phyloP scores from a whole-genome alignment of 2,329 filamentous ascomycete species.

The Fusarium sp. region DNA sequence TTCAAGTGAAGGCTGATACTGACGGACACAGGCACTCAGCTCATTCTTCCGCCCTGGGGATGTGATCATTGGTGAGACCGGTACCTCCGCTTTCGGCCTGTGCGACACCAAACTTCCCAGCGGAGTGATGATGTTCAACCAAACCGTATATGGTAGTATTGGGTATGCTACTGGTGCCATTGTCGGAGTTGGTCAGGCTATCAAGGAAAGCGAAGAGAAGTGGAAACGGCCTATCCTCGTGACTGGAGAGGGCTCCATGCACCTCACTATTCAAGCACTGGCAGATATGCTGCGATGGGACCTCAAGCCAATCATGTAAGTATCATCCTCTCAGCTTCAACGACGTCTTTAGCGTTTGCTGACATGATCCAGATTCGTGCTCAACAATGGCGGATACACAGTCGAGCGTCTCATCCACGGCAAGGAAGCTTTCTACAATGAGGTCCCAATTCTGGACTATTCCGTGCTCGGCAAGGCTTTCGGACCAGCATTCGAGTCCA shows the following conservation, averaged over 20 bases:
- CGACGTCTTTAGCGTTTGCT: not conserved
- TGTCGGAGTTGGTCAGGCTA: not conserved
- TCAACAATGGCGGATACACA: not conserved
- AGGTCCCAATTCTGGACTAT: not conserved
- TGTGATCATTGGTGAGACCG: not conserved
- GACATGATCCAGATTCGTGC: not conserved
- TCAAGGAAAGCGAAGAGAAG: not conserved
- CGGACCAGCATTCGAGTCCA: not conserved
- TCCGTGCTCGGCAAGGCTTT: not conserved
- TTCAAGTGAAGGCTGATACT: not conserved
- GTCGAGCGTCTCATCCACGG: not conserved
- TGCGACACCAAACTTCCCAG: not conserved
- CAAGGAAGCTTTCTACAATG: not conserved
- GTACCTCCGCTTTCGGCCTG: not conserved
- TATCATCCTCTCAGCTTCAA: not conserved
- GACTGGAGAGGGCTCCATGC: not conserved
- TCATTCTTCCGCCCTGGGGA: not conserved
- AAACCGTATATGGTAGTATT: not conserved
- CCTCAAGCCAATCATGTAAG: conserved; percentile 1
- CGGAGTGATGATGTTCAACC: not conserved
- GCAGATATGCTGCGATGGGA: not conserved
- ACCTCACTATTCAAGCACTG: not conserved
- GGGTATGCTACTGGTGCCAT: not conserved
- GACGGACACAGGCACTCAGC: not conserved
- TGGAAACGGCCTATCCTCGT: not conserved